These are phyloP conservation scores for Cyberlindnera mycetangii DNA, from an alignment of 805 yeast species.

Conservation along the genomic window DNA sequence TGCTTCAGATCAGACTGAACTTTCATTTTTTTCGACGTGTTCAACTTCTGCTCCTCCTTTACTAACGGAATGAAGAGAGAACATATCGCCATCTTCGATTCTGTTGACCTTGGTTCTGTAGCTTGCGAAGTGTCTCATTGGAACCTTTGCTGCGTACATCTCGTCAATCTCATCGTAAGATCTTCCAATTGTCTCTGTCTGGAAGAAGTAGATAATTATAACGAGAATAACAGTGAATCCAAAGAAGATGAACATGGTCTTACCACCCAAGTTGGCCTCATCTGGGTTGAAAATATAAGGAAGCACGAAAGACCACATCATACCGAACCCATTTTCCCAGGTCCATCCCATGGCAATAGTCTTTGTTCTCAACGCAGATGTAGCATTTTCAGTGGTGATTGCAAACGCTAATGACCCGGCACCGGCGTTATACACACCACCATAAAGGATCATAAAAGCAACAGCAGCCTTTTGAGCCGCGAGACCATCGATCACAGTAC, in stretches of 20 bases:
- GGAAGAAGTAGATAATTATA: conserved; percentile 41
- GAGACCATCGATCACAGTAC: conserved; percentile 17
- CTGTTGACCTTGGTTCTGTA: conserved; percentile 10
- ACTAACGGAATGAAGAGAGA: conserved; percentile 4
- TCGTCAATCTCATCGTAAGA: conserved; percentile 47
- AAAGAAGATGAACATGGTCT: conserved; percentile 42
- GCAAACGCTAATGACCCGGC: conserved; percentile 37
- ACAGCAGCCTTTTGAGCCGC: conserved; percentile 22
- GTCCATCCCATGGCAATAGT: conserved; percentile 32
- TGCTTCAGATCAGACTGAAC: not conserved
- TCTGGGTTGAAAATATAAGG: conserved; percentile 45
- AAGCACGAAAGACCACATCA: conserved; percentile 33
- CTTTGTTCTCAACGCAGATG: conserved; percentile 37
- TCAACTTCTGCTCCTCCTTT: not conserved
- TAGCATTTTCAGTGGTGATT: conserved; percentile 35
- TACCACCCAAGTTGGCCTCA: conserved; percentile 39
- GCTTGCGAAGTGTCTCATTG: not conserved
- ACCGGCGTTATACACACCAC: conserved; percentile 33
- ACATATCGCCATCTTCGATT: conserved; percentile 7
- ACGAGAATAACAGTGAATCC: conserved; percentile 30
- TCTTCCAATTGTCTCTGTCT: conserved; percentile 52
- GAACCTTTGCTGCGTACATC: not conserved
- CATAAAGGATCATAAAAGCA: conserved; percentile 28
- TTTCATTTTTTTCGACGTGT: conserved; percentile 4
- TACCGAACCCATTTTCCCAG: conserved; percentile 29